Evolutionary conservation across 2,329 filamentous ascomycete genomes (phyloP), one percentile per base, ranked within the genome.

Genomic region (Penicillium corylophilum): DNA sequence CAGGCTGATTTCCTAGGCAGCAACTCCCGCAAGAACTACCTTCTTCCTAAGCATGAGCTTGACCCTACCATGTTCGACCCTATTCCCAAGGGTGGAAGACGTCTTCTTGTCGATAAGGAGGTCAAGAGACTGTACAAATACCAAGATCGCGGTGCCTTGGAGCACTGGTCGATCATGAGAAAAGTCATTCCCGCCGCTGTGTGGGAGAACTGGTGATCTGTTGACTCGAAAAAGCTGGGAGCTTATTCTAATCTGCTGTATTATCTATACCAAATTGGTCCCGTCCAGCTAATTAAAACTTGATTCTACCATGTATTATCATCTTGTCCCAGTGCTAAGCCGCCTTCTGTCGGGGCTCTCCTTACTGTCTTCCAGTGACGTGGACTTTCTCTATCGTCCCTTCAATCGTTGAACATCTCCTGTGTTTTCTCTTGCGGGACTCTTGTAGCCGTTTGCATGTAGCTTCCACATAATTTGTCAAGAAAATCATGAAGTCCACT

Each of bases 151-250:
- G 90, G 88, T 63, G 92, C 92, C 0, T 68, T 88, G 46, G 88
- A 88, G 9, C 94, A 99, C 74, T 99, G 94, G 94, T 77, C 75
- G 39, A 87, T 99, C 42, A 99, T 99, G 91, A 83, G 94, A 65
- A 83, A 77, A 1, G 91, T 96, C 2, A 61, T 97, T 56, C 91
- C 92, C 1, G 78, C 78, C 50, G 75, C 75, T 12, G 82, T 97
- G 23, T 99, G 94, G 94, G 88, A 95, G 75, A 82, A 84, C 64
- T 97, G 90, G 90, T 96, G 72, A 81, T 39, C 12, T 24, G 40
- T 26, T n/a, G 13, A 38, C 5, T 38, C 16, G 10, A 15, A 31
- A 28, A n/a, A 44, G 16, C n/a, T 26, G 26, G 23, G 29, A 43
- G 16, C 5, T 13, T 16, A 29, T 46, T 31, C 24, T 46, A 29